Conservation (phyloP, 148 eudicot genomes). For the Camellia lanceoleosa region DNA sequence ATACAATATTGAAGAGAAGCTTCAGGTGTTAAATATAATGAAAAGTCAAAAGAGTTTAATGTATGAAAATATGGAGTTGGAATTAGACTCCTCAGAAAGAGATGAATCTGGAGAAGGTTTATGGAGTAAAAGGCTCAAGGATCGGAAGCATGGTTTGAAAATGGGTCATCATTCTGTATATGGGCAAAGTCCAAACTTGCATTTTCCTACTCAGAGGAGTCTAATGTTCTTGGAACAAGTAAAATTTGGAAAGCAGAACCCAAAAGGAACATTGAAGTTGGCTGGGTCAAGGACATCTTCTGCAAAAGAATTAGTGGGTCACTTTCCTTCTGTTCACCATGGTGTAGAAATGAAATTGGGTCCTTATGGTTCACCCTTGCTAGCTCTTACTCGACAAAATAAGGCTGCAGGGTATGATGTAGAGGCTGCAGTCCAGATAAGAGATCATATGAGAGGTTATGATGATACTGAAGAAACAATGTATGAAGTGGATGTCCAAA, state of each 20-base stretch:
- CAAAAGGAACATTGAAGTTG: constrained; percentile 53
- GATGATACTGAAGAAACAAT: constrained; percentile 45
- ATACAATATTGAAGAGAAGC: constrained; percentile 91
- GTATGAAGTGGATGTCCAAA: constrained; percentile 45
- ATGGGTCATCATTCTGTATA: constrained; percentile 32
- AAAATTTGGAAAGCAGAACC: constrained; percentile 41
- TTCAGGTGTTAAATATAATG: constrained; percentile 69
- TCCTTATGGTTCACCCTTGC: constrained; percentile 32
- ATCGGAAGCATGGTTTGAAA: constrained; percentile 39
- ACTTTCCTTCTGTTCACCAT: constrained; percentile 25
- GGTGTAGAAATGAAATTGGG: constrained; percentile 38
- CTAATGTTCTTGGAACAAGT: constrained; percentile 31
- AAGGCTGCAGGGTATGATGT: constrained; percentile 31
- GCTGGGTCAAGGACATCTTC: constrained; percentile 38
- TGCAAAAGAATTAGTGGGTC: constrained; percentile 35
- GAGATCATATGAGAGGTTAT: constrained; percentile 35
- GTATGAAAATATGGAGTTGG: constrained; percentile 67
- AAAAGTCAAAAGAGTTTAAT: constrained; percentile 76
- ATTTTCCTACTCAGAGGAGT: constrained; percentile 36
- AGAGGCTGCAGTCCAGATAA: constrained; percentile 26
- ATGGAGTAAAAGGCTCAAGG: constrained; percentile 53
- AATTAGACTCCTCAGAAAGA: constrained; percentile 64
- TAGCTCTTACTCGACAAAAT: constrained; percentile 29
- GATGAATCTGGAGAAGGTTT: constrained; percentile 52
- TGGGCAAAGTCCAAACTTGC: constrained; percentile 32